Percentiles rank a stretch among this genome's conserved stretches.
Evolutionary conservation across 352 stramenopile genomes (phyloP).

Genomic region (Peronospora farinosa): DNA sequence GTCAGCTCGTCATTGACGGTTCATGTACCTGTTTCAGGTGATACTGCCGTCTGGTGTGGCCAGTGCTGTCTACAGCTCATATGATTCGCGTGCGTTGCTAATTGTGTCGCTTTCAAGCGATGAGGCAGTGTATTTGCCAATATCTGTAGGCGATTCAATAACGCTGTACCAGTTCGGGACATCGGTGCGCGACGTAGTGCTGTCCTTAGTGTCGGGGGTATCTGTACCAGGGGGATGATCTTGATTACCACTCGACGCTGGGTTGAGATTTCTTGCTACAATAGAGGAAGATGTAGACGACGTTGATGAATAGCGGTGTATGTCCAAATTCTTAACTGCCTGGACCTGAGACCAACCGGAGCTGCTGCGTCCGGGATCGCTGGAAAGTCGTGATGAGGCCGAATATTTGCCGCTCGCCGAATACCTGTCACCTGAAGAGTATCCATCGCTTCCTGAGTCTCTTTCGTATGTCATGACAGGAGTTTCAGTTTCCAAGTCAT

Average conservation of each 20-base stretch:
- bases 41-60: conserved; percentile 5
- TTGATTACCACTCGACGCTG: conserved; percentile 25
- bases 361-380: conserved; percentile 21
- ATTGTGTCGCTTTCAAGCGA: conserved; percentile 29
- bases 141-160: conserved; percentile 42
- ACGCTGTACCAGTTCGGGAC: conserved; percentile 48
- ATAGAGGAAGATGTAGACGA: conserved; percentile 32
- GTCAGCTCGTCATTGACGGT: conserved; percentile 10
- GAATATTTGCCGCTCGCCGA: conserved; percentile 23
- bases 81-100: conserved; percentile 47
- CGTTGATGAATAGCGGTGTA: conserved; percentile 36
- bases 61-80: conserved; percentile 44
- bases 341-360: conserved; percentile 20
- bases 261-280: conserved; percentile 22
- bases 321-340: conserved; percentile 16
- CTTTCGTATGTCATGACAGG: conserved; percentile 12
- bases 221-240: conserved; percentile 19
- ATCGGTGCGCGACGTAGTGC: conserved; percentile 19
- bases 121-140: conserved; percentile 29
- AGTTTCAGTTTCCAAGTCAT: conserved; percentile 17
- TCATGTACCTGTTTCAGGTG: conserved; percentile 14
- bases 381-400: conserved; percentile 22
- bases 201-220: conserved; percentile 1
- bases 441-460: conserved; percentile 20
- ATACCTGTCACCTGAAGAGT: conserved; percentile 15